These are phyloP conservation scores for Heliocybe sulcata DNA, from an alignment of 1,284 basidiomycete genomes.

Conservation along the genomic window DNA sequence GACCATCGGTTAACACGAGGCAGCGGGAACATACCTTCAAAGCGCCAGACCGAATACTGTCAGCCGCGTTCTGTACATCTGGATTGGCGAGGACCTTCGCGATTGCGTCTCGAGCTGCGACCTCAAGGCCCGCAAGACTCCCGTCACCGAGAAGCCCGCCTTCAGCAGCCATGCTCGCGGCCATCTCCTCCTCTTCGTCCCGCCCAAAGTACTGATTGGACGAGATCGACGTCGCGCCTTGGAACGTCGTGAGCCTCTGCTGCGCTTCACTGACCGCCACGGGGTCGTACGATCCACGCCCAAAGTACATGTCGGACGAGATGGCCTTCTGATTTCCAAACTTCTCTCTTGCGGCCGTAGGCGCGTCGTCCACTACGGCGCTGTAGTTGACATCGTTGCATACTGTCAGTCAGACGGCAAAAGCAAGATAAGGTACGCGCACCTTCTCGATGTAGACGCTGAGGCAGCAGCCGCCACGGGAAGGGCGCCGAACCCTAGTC, in stretches of 20 bases:
- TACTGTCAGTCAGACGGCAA: conserved; percentile 1
- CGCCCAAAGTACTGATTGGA: conserved; percentile 95
- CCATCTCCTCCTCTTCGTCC: conserved; percentile 72
- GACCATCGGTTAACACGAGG: neutral
- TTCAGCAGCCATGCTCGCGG: conserved; percentile 23
- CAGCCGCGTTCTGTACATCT: conserved; percentile 85
- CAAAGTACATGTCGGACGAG: conserved; percentile 98
- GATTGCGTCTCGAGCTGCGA: conserved; percentile 76
- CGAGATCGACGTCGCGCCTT: conserved; percentile 91
- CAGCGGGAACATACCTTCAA: conserved; percentile 59
- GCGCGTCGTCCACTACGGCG: conserved; percentile 49
- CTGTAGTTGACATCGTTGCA: conserved; percentile 4
- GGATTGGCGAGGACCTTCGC: conserved; percentile 80
- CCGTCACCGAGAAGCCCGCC: conserved; percentile 53
- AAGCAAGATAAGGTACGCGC: conserved; percentile 14
- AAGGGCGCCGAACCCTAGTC: conserved; percentile 83
- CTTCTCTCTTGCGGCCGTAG: conserved; percentile 81
- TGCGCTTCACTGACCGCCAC: conserved; percentile 71
- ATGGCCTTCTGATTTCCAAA: conserved; percentile 94
- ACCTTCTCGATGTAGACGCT: conserved; percentile 39
- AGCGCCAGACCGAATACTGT: conserved; percentile 77
- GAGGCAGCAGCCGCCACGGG: conserved; percentile 44
- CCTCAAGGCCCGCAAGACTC: conserved; percentile 69
- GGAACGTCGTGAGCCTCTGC: conserved; percentile 77
- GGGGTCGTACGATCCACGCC: conserved; percentile 85